Evolutionary conservation across 495 filamentous ascomycete species (phyloP).

Genomic region (Xylaria nigripes): DNA sequence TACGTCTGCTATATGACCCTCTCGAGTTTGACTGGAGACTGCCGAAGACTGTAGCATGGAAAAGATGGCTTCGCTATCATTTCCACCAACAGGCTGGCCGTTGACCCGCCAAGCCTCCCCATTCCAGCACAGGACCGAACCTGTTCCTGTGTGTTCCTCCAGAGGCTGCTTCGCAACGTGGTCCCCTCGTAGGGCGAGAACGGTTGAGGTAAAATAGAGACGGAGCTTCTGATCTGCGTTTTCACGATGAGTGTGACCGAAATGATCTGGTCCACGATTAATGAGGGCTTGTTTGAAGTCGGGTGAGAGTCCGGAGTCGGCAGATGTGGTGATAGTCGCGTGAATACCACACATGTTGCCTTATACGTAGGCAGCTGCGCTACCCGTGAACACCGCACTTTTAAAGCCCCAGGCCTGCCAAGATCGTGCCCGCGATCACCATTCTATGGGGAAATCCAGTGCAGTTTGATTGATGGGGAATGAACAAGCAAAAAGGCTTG

Average conservation of each 20-base stretch:
- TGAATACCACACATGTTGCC: slow-evolving; percentile 45
- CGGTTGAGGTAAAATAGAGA: slow-evolving; percentile 69
- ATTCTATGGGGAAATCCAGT: background rate
- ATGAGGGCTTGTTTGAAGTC: slow-evolving; percentile 27
- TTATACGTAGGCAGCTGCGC: background rate
- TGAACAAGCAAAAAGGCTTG: background rate
- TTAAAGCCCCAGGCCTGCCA: background rate
- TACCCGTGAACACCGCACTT: background rate
- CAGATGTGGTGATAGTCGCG: slow-evolving; percentile 23
- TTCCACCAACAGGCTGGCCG: slow-evolving; percentile 42
- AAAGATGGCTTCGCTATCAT: slow-evolving; percentile 72
- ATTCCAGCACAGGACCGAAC: slow-evolving; percentile 89
- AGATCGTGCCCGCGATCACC: background rate
- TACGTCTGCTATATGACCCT: slow-evolving; percentile 40
- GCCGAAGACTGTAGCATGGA: slow-evolving; percentile 47
- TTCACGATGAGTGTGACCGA: slow-evolving; percentile 32
- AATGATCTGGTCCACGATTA: slow-evolving; percentile 46
- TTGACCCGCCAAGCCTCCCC: slow-evolving; percentile 88
- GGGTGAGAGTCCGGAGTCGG: slow-evolving; percentile 17
- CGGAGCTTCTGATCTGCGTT: slow-evolving; percentile 24
- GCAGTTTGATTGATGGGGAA: background rate
- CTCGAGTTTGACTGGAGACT: slow-evolving; percentile 15
- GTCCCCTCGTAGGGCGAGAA: slow-evolving; percentile 75
- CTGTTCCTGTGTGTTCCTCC: slow-evolving; percentile 41
- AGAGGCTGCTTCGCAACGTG: slow-evolving; percentile 68